These are phyloP conservation scores for Aspergillus tanneri DNA, from an alignment of 2,329 filamentous ascomycete species.

Conservation along the genomic window DNA sequence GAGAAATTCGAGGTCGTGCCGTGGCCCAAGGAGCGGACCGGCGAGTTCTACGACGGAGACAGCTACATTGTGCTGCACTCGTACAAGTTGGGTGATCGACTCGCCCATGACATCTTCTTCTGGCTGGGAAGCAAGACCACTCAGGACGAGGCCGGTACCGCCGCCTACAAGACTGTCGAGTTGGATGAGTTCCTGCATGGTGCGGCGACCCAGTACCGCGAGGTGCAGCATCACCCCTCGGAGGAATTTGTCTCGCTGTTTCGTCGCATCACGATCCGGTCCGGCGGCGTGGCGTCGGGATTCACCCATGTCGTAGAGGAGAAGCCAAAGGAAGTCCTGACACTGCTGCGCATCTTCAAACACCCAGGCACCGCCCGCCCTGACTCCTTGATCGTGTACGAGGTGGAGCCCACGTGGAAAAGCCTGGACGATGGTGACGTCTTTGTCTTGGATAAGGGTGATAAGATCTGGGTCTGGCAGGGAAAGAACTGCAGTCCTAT, in stretches of 20 bases:
- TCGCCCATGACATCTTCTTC: slow-evolving; percentile 67
- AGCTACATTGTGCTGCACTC: slow-evolving; percentile 67
- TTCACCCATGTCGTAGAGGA: slow-evolving; percentile 62
- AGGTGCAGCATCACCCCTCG: slow-evolving; percentile 60
- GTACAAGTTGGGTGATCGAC: slow-evolving; percentile 52
- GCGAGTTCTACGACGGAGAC: slow-evolving; percentile 66
- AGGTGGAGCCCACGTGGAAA: slow-evolving; percentile 61
- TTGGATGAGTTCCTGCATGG: slow-evolving; percentile 66
- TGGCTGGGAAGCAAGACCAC: slow-evolving; percentile 66
- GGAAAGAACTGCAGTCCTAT: slow-evolving; percentile 64
- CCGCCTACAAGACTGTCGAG: slow-evolving; percentile 69
- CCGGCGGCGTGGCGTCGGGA: slow-evolving; percentile 61
- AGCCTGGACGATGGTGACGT: slow-evolving; percentile 67
- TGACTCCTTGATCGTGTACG: slow-evolving; percentile 59
- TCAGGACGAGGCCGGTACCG: slow-evolving; percentile 67
- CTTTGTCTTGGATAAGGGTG: slow-evolving; percentile 61
- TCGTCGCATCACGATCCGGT: slow-evolving; percentile 58
- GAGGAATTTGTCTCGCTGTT: slow-evolving; percentile 62
- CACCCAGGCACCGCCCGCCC: slow-evolving; percentile 50
- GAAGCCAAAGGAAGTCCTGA: slow-evolving; percentile 47
- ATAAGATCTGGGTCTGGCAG: slow-evolving; percentile 71
- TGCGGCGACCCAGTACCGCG: slow-evolving; percentile 63
- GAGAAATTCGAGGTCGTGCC: slow-evolving; percentile 65
- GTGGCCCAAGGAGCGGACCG: slow-evolving; percentile 58
- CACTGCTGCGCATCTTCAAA: slow-evolving; percentile 64